Conservation (phyloP, 495 filamentous ascomycete species). For the Aspergillus conjunctus region DNA sequence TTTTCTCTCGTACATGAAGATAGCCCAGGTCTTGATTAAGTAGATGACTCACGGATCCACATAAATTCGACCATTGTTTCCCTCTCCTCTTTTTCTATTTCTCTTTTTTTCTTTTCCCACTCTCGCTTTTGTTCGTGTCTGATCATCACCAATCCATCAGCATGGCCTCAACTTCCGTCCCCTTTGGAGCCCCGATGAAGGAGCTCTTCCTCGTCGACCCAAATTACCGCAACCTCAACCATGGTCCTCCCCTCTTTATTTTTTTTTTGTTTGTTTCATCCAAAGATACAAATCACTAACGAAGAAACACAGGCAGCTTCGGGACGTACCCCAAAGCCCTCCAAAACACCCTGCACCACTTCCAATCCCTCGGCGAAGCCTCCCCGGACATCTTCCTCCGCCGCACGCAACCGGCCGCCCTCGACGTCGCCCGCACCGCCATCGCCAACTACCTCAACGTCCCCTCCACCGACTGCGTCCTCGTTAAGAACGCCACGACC, state of each 20-base stretch:
- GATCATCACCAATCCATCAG: slow-evolving; percentile 1
- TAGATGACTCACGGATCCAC: slow-evolving; percentile 1
- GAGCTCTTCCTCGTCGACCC: slow-evolving; percentile 73
- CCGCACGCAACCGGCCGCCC: slow-evolving; percentile 55
- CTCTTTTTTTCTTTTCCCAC: slow-evolving; percentile 5
- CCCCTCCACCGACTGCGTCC: slow-evolving; percentile 64
- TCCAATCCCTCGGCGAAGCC: slow-evolving; percentile 62
- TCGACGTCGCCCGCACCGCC: slow-evolving; percentile 64
- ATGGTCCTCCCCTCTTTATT: slow-evolving; percentile 55
- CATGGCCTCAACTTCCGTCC: slow-evolving; percentile 26
- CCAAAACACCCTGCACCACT: slow-evolving; percentile 55
- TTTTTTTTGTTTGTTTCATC: neutral
- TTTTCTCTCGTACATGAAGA: no score
- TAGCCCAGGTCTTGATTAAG: neutral
- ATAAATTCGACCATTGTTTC: neutral
- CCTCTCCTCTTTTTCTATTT: neutral
- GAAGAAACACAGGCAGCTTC: slow-evolving; percentile 58
- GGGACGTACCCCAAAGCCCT: slow-evolving; percentile 70
- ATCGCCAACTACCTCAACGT: slow-evolving; percentile 66
- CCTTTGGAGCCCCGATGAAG: slow-evolving; percentile 62
- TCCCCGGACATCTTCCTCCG: slow-evolving; percentile 74
- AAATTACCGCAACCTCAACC: slow-evolving; percentile 74
- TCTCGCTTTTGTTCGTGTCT: neutral
- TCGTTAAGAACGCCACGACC: slow-evolving; percentile 79
- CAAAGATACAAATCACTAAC: slow-evolving; percentile 5